Base-by-base conservation (phyloP, 352 stramenopile genomes). In the Halophytophthora polymorphica region DNA sequence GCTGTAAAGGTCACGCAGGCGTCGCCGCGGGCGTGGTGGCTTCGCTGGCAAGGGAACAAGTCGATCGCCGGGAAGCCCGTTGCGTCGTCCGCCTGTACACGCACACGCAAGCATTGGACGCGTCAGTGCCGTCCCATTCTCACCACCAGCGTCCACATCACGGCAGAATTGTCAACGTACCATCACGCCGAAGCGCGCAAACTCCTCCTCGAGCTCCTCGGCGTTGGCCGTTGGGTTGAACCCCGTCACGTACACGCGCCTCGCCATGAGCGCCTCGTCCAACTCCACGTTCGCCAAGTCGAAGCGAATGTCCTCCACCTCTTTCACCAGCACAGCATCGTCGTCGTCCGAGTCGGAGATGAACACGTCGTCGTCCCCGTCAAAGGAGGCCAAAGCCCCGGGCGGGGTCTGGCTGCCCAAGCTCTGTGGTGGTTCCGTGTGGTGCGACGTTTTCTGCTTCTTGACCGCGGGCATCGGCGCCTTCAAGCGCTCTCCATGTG, bases 271-370 rank as follows among this genome's bases (percentile, higher is more conserved):
- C 12, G 54, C 45, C 33, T 69, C 58, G 45, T 90, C 64, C 2
- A 86, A 56, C 14, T 50, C 18, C 4, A 90, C 50, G 25, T 22
- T 66, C 10, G 63, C 54, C 15, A 89, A 45, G 25, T 83, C 58
- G 36, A 76, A 66, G 6, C 75, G 72, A 61, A 86, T 85, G n/a
- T 88, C 73, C 62, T 69, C 49, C 15, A 36, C 23, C 41, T 56
- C 54, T 45, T 54, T 58, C 44, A 57, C 58, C 25, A 65, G 53
- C 33, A 44, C 47, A n/a, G 58, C 62, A 6, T 54, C 44, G 15
- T 79, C 73, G 17, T 69, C 52, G 22, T 88, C 77, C 31, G 74
- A 86, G 21, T 84, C 74, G 0, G 65, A 70, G 42, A 88, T 81
- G 42, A 70, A 81, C 21, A 64, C 55, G 35, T 68, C 50, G 17